Evolutionary conservation across 2,329 filamentous ascomycete species (phyloP).

Genomic region (Cadophora sp.): DNA sequence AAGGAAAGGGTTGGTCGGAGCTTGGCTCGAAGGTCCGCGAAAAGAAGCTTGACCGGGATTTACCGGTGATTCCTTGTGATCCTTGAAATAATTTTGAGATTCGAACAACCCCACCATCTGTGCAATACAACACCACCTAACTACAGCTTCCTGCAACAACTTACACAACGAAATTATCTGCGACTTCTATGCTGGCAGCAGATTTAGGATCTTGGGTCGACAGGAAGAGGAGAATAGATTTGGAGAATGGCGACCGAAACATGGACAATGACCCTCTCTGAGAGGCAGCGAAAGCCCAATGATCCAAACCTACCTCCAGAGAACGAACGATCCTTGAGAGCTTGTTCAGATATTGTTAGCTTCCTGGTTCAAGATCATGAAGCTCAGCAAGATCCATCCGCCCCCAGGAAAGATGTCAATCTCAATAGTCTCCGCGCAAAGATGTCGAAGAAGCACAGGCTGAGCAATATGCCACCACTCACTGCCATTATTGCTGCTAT

Average conservation of each 20-base stretch:
- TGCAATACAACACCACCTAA: background rate
- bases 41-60: slow-evolving; percentile 14
- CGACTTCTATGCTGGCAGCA: background rate
- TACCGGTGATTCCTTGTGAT: background rate
- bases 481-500: slow-evolving; percentile 98
- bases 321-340: slow-evolving; percentile 91
- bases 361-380: slow-evolving; percentile 95
- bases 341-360: slow-evolving; percentile 94
- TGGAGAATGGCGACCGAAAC: slow-evolving; percentile 53
- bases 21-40: slow-evolving; percentile 18
- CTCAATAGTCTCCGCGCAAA: slow-evolving; percentile 87
- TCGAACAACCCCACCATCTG: slow-evolving; percentile 20
- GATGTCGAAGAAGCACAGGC: slow-evolving; percentile 89
- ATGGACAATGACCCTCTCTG: slow-evolving; percentile 62
- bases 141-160: background rate
- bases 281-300: slow-evolving; percentile 65
- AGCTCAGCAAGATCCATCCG: slow-evolving; percentile 73
- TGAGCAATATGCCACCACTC: slow-evolving; percentile 86
- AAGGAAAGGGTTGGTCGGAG: slow-evolving; percentile 16
- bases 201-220: background rate
- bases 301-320: slow-evolving; percentile 82
- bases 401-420: slow-evolving; percentile 85
- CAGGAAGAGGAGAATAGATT: background rate
- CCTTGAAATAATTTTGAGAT: slow-evolving; percentile 18
- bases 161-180: too few species aligned